These are phyloP conservation scores for Dinochytrium kinnereticum DNA, from an alignment of 371 early-diverging fungal species.

Conservation along the genomic window DNA sequence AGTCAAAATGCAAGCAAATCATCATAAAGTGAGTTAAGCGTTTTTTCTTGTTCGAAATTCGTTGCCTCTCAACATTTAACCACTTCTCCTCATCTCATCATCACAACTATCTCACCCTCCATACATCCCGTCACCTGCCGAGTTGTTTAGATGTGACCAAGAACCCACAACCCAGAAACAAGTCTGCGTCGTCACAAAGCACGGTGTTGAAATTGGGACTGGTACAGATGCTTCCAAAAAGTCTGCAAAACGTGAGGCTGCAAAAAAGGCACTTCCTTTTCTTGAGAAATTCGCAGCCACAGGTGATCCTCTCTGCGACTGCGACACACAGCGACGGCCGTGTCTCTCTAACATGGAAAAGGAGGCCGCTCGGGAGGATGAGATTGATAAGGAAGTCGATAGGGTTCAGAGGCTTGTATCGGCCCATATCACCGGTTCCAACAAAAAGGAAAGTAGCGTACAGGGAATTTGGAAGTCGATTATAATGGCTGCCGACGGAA, in stretches of 20 bases:
- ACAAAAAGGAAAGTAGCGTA: too few relatives aligned
- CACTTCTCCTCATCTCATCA: too few relatives aligned
- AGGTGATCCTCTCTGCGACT: neutral
- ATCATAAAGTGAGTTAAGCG: constrained; percentile 20
- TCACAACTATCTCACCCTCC: too few relatives aligned
- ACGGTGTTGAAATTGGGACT: neutral
- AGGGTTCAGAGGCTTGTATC: neutral
- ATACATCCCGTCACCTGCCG: too few relatives aligned
- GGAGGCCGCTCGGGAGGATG: neutral
- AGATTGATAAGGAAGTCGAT: constrained; percentile 5
- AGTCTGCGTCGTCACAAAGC: neutral
- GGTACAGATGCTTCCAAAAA: neutral
- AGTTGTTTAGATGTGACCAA: too few relatives aligned
- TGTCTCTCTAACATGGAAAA: too few relatives aligned
- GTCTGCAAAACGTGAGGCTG: neutral
- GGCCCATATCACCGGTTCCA: too few relatives aligned
- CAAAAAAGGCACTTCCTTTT: neutral
- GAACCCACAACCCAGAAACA: too few relatives aligned
- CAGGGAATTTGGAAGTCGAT: too few relatives aligned
- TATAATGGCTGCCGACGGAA: neutral
- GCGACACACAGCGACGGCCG: neutral
- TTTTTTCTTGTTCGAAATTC: neutral
- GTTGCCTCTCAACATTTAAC: too few relatives aligned
- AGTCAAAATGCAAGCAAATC: constrained; percentile 12
- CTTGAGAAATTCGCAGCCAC: neutral